phyloP scores from a whole-genome alignment of 1,139 yeast species.

The Kluyveromyces sp. region DNA sequence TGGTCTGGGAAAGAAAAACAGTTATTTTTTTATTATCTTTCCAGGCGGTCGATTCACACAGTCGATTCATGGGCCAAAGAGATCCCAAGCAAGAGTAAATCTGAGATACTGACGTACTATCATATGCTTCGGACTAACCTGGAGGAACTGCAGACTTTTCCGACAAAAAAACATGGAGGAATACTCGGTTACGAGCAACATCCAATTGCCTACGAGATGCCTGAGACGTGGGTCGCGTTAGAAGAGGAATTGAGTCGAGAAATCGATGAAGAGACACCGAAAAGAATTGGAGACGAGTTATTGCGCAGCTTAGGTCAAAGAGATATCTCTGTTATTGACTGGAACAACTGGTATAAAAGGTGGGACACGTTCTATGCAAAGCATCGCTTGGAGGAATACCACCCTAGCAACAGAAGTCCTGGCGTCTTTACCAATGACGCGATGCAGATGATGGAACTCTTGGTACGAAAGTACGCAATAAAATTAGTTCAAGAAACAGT shows the following conservation, averaged over 20 bases:
- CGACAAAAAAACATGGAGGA: constrained; percentile 14
- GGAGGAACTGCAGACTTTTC: constrained; percentile 13
- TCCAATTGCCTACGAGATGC: constrained; percentile 32
- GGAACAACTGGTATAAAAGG: constrained; percentile 25
- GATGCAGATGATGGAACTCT: constrained; percentile 10
- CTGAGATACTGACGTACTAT: constrained; percentile 26
- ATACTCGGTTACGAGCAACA: constrained; percentile 18
- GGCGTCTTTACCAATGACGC: constrained; percentile 14
- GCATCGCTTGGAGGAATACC: constrained; percentile 18
- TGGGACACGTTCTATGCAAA: constrained; percentile 26
- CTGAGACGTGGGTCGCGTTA: constrained; percentile 21
- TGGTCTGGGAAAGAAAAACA: constrained; percentile 29
- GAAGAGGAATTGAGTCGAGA: constrained; percentile 23
- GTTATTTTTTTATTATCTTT: constrained; percentile 24
- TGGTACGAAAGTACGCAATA: constrained; percentile 16
- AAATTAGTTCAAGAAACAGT: constrained; percentile 19
- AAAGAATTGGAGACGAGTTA: too few relatives aligned
- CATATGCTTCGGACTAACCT: constrained; percentile 20
- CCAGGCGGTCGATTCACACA: constrained; percentile 28
- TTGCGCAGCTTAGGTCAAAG: too few relatives aligned
- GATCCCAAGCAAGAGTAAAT: constrained; percentile 22
- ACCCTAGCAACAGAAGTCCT: constrained; percentile 15
- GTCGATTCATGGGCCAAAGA: constrained; percentile 25
- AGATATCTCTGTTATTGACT: constrained; percentile 14
- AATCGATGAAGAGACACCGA: constrained; percentile 3